Base-by-base conservation (phyloP, 495 filamentous ascomycete species). In the Bacidia gigantensis region DNA sequence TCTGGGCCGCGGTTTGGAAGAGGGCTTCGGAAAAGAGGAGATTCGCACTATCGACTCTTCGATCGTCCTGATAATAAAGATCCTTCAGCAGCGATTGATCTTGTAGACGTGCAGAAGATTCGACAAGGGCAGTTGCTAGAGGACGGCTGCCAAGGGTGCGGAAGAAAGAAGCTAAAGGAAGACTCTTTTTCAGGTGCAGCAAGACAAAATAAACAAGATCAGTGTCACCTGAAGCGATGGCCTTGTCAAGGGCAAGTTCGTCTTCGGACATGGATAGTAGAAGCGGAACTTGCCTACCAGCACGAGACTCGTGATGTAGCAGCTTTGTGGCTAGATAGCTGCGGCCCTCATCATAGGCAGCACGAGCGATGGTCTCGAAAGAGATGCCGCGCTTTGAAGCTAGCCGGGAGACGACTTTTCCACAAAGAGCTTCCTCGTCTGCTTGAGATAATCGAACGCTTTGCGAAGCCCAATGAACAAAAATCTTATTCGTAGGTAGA, bases 1-100 rank as follows among this genome's bases (percentile, higher is more conserved):
- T 78, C 25, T 76, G 67, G 12, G 76, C 65, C 39, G 83, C 80
- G 0, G 75, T 70, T 60, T 86, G 80, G 3, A 71, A 65, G 3
- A 95, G 67, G 0, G 87, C 86, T 69, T 98, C 90, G 12, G 78
- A 73, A 41, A 97, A 63, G 42, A 97, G 83, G 5, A 96, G 79
- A 54, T 88, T 83, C 0, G 92, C 82, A 17, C 92, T 89, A 55
- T 98, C 93, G 21, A 87, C 69, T 0, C 88, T 83, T 5, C 89
- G 84, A 65, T 98, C 92, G 60, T 97, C 93, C 69, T 97, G 92
- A 61, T 98, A 97, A 68, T 90, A 98, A 22, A 98, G 74, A 64
- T 97, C 92, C 62, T 96, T 97, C 11, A 96, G 77, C 10, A 98
- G 64, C 18, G 93, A 84, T 2, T 73, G 75, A 59, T 96, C 92